A percentile compares a stretch with the other conserved stretches of the same genome.
Evolutionary conservation across 2,329 filamentous ascomycete genomes (phyloP).

Genomic region (Fusarium sp.): DNA sequence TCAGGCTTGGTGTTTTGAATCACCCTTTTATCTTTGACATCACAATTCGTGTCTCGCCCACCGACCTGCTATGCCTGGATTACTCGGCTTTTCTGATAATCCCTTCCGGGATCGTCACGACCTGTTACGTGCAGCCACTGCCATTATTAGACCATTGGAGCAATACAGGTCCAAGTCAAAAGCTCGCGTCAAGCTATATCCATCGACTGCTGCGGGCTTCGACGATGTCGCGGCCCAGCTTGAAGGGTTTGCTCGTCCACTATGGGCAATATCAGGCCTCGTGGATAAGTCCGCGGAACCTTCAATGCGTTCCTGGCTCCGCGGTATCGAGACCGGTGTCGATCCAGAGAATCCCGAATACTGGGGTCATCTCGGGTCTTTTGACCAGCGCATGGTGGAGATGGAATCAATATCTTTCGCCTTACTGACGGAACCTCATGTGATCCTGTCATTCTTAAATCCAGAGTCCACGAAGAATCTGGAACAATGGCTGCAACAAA

Average conservation of each 20-base stretch:
- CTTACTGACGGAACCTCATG: conserved; percentile 53
- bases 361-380: conserved; percentile 56
- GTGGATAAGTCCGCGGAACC: conserved; percentile 49
- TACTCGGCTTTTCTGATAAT: conserved; percentile 53
- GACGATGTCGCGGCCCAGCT: conserved; percentile 55
- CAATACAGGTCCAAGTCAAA: conserved; percentile 46
- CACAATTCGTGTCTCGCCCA: neutral
- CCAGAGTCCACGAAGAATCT: conserved; percentile 48
- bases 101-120: conserved; percentile 48
- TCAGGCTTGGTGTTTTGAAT: accelerated
- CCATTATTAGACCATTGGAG: conserved; percentile 47
- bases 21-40: neutral
- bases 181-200: conserved; percentile 50
- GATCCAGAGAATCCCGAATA: conserved; percentile 50
- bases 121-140: conserved; percentile 45
- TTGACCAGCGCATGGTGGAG: conserved; percentile 64
- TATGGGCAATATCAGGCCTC: conserved; percentile 47
- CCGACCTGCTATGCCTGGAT: conserved; percentile 45
- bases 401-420: conserved; percentile 60
- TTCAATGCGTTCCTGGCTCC: conserved; percentile 48
- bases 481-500: conserved; percentile 50
- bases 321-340: conserved; percentile 45
- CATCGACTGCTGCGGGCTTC: conserved; percentile 52
- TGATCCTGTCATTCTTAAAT: conserved; percentile 45
- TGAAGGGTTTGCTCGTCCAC: conserved; percentile 54